Evolutionary conservation across 768 basidiomycete genomes (phyloP), one percentile per base, ranked within the genome.

Genomic region (Rhodotorula toruloides): DNA sequence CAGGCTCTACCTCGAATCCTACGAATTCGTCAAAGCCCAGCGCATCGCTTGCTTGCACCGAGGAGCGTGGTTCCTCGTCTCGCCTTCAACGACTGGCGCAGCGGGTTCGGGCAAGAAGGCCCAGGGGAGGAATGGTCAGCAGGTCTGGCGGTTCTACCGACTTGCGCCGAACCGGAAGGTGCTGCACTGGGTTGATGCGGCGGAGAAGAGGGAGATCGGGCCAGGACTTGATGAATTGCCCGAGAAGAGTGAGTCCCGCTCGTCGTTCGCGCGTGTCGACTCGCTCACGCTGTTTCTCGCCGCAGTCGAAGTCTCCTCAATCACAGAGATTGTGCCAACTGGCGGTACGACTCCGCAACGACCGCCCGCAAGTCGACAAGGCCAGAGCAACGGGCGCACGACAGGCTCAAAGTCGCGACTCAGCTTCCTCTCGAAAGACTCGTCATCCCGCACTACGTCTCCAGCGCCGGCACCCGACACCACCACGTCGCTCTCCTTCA

Each of bases 31-130:
- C 29, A 82, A 87, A 47, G 86, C 88, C 75, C 91, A 96, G 77
- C 83, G 91, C 58, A 87, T 92, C 74, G 87, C 89, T 70, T 93
- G 91, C 74, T 78, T 96, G 44, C 79, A 90, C 52, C 87, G 91
- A 75, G 91, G 91, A 39, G 88, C 90, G 29, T 96, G 91, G 91
- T 93, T 96, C 77, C 84, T 89, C 68, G 87, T 73, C 37, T 96
- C 57, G 19, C 12, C 39, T 34, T 22, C 25, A 27, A 19, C 22
- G 21, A 22, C 48, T 16, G 44, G 11, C 8, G 32, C n/a, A 32
- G 29, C 34, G 34, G 16, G 22, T 7, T 36, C n/a, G 31, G 31
- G 40, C 25, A 22, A 22, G 34, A 12, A 32, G 39, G 22, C 8
- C 40, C 14, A 40, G 29, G 25, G 34, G 48, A 77, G 36, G 81